Evolutionary conservation across 1,284 basidiomycete genomes (phyloP), one percentile per base, ranked within the genome.

Genomic region (Austroboletus sp.): DNA sequence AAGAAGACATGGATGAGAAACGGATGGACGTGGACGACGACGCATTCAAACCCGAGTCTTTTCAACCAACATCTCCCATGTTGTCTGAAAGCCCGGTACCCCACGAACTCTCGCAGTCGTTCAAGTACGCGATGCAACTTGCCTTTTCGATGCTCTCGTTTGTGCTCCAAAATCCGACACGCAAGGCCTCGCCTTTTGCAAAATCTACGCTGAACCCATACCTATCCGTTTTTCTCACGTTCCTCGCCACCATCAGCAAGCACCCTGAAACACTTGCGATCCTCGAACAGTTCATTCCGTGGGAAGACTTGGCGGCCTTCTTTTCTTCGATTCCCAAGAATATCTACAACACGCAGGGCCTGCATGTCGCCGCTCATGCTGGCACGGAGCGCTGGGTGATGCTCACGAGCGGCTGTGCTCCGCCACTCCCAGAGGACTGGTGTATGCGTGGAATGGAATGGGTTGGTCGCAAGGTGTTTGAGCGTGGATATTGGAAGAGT

Each of bases 391-490:
- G 72, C 11, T 80, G 79, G 72, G 57, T 69, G 9, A 77, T 85
- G 72, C 68, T 87, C 33, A 80, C 81, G 0, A 78, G 71, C 46
- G 74, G 76, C 7, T 81, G 76, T 45, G 70, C 77, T 11, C 87
- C 79, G 1, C 85, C 92, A 0, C 70, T 98, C 3, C 80, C 89
- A 0, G 96, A 98, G 65, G 96, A 98, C 63, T 97, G 93, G 91
- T 89, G 89, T 56, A 67, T 98, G 50, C 78, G 94, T 26, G 96
- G 96, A 3, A 88, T 94, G 80, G 89, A 91, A 53, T 98, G 95
- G 95, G 84, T 89, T 1, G 85, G 89, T 6, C 76, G 89, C 50
- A 79, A 82, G 46, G 82, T 96, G 1, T 96, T 86, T 63, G 90
- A 93, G 62, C 79, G 88, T 36, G 92, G 93, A 0, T 98, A 86